Evolutionary conservation across 2,329 filamentous ascomycete genomes (phyloP), one percentile per base, ranked within the genome.

Genomic region (Colletotrichum tropicale): DNA sequence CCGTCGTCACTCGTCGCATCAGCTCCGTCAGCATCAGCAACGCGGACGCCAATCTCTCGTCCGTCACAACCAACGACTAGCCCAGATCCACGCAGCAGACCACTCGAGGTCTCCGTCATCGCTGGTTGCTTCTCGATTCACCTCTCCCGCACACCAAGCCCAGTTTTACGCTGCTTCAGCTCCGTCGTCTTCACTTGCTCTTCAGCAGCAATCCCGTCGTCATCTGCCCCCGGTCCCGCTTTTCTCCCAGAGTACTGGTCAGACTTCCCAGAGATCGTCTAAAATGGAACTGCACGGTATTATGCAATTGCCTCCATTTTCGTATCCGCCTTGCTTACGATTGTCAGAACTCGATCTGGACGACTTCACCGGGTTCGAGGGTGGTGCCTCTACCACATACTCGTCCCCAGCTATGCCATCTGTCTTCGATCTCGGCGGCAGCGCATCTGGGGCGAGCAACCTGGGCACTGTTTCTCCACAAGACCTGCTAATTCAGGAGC

Each of bases 401-500:
- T 89, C 89, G 70, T 91, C 90, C 73, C 90, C 90, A 34, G 88
- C 87, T 71, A 82, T 90, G 64, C 83, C 86, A 62, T 85, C 84
- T 38, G 85, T 86, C 66, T 91, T 91, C 83, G 91, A 92, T 80
- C 83, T 89, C 79, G 83, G 84, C 75, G 87, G 86, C 79, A 85
- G 85, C 52, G 86, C 88, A 60, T 89, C 88, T 83, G 87, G 89
- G 68, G 85, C 85, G 34, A 88, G 87, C 81, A 90, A 91, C 82
- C 82, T 92, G 82, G 91, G 90, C 80, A 98, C 96, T 56, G 91
- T 98, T 77, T 98, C 96, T 77, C 96, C 96, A 24, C 93, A 94
- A 84, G 95, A 98, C 81, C 88, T 98, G 78, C 86, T 94, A 79
- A 88, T 96, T 80, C 91, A 92, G 79, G 92, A 94, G 81, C 88